Conservation (phyloP, 805 yeast genomes). For the Sugiyamaella smithiae region DNA sequence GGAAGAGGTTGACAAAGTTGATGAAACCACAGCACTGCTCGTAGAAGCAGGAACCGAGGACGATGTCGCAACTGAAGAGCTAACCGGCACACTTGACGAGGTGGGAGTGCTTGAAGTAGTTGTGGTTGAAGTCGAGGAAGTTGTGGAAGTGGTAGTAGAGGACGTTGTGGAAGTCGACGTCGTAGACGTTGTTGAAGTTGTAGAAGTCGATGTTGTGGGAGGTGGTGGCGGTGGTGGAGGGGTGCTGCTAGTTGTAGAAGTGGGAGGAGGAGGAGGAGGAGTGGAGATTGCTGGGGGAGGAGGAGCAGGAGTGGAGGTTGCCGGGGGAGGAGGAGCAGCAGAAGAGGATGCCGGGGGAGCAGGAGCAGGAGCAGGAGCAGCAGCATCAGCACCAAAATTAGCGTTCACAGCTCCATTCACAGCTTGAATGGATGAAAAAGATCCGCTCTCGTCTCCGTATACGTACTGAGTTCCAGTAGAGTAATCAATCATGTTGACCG, state of each 20-base stretch:
- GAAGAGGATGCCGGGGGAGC: not conserved
- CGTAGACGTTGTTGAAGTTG: not conserved
- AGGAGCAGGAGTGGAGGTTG: slow-evolving; percentile 16
- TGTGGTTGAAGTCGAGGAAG: slow-evolving; percentile 18
- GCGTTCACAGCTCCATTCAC: slow-evolving; percentile 56
- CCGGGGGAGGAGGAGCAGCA: slow-evolving; percentile 20
- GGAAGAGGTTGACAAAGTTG: not conserved
- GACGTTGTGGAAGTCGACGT: slow-evolving; percentile 14
- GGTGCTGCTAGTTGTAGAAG: slow-evolving; percentile 7
- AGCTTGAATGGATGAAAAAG: slow-evolving; percentile 40
- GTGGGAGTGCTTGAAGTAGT: slow-evolving; percentile 18
- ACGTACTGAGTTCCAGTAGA: slow-evolving; percentile 46
- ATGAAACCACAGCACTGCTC: not conserved
- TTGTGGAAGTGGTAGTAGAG: slow-evolving; percentile 12
- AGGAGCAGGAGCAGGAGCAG: slow-evolving; percentile 6
- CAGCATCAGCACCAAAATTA: slow-evolving; percentile 17
- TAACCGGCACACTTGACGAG: slow-evolving; percentile 14
- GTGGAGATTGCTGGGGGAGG: slow-evolving; percentile 20
- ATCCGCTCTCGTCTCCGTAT: slow-evolving; percentile 42
- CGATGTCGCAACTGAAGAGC: slow-evolving; percentile 14
- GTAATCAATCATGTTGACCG: slow-evolving; percentile 56
- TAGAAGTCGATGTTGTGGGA: not conserved
- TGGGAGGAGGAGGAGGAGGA: slow-evolving; percentile 21
- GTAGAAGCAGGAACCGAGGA: slow-evolving; percentile 20
- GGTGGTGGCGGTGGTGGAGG: not conserved